Base-by-base conservation (phyloP, 768 basidiomycete species). In the Xerocomellus intermedius region DNA sequence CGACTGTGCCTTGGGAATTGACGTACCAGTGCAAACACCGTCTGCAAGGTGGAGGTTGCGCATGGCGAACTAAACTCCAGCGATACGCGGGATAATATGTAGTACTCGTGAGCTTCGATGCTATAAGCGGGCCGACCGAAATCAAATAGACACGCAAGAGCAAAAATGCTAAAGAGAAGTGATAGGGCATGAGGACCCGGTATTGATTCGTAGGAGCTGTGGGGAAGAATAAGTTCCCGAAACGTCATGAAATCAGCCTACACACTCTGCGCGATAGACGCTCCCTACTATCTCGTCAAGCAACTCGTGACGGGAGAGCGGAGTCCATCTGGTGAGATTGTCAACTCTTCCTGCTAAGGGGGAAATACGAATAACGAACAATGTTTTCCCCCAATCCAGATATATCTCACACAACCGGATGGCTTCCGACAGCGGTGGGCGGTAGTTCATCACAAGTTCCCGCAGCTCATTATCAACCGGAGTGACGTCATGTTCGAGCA, bases 131-230 rank as follows among this genome's bases (percentile, higher is more conserved):
- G 76, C 8, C 69, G 65, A 45, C 71, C 63, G 6, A 77, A 74
- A 62, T 87, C 85, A 58, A 87, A 83, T n/a, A 88, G 73, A 0
- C 78, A 71, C 0, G 80, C 87, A 24, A 91, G 75, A 6, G 87
- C 81, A 57, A 91, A 83, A 13, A 89, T 67, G 41, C 79, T 78
- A 64, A 85, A 87, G 19, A 91, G 74, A 26, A 90, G 75, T 0
- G 86, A 76, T 16, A 89, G 71, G 1, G 78, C 69, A 54, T 88
- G 83, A n/a, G 78, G 70, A n/a, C 67, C 69, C 8, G 73, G 65
- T 43, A 77, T 59, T 8, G 60, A 61, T 42, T 76, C 75, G 13
- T 74, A 75, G 5, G 73, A 74, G 14, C 79, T 79, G 52, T 28
- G n/a, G 35, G 56, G 44, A 39, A 36, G 22, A 49, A 17, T 60